Evolutionary conservation across 306 rosid species (phyloP).

Genomic region (Cucumis cinereus): DNA sequence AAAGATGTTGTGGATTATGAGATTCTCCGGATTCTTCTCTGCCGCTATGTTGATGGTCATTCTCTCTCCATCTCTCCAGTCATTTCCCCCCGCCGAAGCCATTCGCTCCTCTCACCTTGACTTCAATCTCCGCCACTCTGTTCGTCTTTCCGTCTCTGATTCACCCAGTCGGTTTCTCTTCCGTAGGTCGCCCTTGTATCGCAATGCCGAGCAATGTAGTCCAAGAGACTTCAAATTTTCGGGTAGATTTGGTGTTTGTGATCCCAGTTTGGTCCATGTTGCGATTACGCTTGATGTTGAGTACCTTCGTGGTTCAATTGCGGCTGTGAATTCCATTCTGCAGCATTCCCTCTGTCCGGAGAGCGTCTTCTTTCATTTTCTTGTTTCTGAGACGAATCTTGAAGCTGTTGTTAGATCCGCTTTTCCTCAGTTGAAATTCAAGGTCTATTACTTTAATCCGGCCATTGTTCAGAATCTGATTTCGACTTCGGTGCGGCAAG

Average conservation of each 20-base stretch:
- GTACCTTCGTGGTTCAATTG: constrained; percentile 75
- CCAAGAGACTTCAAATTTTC: constrained; percentile 2
- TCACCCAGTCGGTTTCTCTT: constrained; percentile 23
- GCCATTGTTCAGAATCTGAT: constrained; percentile 37
- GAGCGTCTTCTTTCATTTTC: constrained; percentile 58
- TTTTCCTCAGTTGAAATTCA: constrained; percentile 51
- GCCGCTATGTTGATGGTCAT: constrained; percentile 49
- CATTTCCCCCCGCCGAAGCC: constrained; percentile 63
- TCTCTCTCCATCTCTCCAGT: constrained; percentile 61
- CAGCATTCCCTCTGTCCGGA: constrained; percentile 50
- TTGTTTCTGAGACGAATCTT: constrained; percentile 41
- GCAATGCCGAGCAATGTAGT: constrained; percentile 46
- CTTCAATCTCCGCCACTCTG: constrained; percentile 16
- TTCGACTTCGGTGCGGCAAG: constrained; percentile 65
- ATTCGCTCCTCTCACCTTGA: constrained; percentile 44
- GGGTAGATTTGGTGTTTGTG: constrained; percentile 21
- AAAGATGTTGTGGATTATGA: constrained; percentile 44
- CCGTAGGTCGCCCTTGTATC: constrained; percentile 34
- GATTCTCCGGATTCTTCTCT: constrained; percentile 43
- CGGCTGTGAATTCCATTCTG: constrained; percentile 65
- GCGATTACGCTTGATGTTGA: constrained; percentile 66
- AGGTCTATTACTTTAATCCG: constrained; percentile 58
- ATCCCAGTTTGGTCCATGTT: constrained; percentile 53
- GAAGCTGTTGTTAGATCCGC: constrained; percentile 47
- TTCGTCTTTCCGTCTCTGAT: neutral